phyloP scores from a whole-genome alignment of 345 rosid genomes.

The Anacardium occidentale region DNA sequence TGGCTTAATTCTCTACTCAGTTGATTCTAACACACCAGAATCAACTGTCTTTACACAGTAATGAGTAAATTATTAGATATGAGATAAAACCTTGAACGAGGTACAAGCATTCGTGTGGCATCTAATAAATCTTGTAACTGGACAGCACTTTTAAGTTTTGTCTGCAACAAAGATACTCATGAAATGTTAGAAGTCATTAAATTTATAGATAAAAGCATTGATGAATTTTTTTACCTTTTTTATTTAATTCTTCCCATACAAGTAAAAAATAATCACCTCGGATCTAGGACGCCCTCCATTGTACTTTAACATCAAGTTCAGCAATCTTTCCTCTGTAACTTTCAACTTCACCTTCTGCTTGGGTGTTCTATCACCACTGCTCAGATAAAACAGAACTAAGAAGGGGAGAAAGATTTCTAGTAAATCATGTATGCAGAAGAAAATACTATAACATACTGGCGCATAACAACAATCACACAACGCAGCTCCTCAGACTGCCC shows the following conservation, averaged over 20 bases:
- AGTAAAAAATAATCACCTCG: conserved; percentile 55
- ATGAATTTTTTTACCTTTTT: no score
- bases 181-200: not conserved
- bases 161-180: conserved; percentile 47
- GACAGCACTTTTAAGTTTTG: conserved; percentile 94
- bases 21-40: not conserved
- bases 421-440: not conserved
- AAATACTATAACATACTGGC: conserved; percentile 70
- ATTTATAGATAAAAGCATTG: no score
- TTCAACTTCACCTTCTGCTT: conserved; percentile 98
- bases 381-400: conserved; percentile 12
- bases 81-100: conserved; percentile 75
- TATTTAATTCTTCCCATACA: not conserved
- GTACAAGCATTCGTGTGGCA: conserved; percentile 94
- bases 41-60: not conserved
- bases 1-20: not conserved
- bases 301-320: conserved; percentile 94
- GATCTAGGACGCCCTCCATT: conserved; percentile 92
- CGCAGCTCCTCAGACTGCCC: conserved; percentile 98
- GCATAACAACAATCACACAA: conserved; percentile 90
- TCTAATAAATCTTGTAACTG: conserved; percentile 97
- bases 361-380: conserved; percentile 99
- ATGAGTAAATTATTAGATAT: conserved; percentile 1
- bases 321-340: conserved; percentile 93
- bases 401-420: conserved; percentile 16